These are phyloP conservation scores for Aspergillus sclerotialis DNA, from an alignment of 2,329 filamentous ascomycete genomes.

Conservation along the genomic window DNA sequence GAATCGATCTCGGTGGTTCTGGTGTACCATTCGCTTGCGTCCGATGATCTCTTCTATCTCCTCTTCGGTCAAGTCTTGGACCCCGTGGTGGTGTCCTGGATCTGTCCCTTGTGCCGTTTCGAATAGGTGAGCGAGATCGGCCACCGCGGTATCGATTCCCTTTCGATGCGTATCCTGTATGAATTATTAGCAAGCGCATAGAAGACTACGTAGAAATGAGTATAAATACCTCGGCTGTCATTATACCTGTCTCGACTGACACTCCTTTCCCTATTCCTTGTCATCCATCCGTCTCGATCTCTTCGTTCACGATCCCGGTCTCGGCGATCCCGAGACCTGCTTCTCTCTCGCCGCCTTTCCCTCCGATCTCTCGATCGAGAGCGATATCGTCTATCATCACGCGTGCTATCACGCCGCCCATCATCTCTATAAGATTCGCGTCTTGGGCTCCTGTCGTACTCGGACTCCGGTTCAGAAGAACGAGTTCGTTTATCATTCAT, in stretches of 20 bases:
- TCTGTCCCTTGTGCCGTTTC: constrained; percentile 28
- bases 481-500: constrained; percentile 26
- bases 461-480: constrained; percentile 20
- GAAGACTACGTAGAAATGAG: background rate
- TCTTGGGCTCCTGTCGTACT: constrained; percentile 29
- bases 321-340: constrained; percentile 36
- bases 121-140: constrained; percentile 28
- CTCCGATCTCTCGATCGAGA: constrained; percentile 33
- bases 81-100: constrained; percentile 34
- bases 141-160: constrained; percentile 29
- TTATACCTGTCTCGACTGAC: constrained; percentile 32
- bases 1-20: constrained; percentile 11
- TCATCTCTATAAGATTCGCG: constrained; percentile 31
- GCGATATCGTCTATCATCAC: constrained; percentile 34
- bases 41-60: constrained; percentile 22
- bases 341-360: constrained; percentile 36
- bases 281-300: constrained; percentile 29
- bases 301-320: constrained; percentile 29
- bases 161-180: constrained; percentile 23
- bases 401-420: constrained; percentile 27
- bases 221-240: constrained; percentile 31
- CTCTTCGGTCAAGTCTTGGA: constrained; percentile 23
- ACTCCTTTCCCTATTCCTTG: constrained; percentile 34
- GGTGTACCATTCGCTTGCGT: constrained; percentile 17
- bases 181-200: background rate